phyloP scores from a whole-genome alignment of 257 asterid species.

The Asclepias syriaca region DNA sequence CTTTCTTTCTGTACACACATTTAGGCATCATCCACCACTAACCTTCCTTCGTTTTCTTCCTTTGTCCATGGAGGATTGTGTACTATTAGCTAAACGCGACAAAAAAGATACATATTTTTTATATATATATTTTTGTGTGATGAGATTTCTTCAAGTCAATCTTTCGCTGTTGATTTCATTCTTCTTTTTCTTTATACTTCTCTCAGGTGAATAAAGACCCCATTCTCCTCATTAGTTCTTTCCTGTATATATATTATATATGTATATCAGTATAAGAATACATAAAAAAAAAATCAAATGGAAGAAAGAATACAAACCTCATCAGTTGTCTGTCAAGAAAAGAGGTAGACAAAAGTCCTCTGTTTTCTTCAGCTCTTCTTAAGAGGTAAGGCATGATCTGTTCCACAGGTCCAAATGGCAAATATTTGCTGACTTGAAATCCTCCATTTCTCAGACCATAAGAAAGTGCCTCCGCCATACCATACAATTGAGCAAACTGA shows the following conservation, averaged over 20 bases:
- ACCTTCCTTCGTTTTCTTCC: neutral
- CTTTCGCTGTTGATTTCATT: constrained; percentile 1
- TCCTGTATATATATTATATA: constrained; percentile 31
- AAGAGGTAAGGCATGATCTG: constrained; percentile 82
- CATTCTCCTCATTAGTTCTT: constrained; percentile 52
- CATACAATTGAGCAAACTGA: constrained; percentile 88
- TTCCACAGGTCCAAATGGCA: constrained; percentile 87
- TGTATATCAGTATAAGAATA: neutral
- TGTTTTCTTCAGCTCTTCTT: constrained; percentile 92
- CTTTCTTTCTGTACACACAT: too few relatives aligned
- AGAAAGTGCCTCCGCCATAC: constrained; percentile 78
- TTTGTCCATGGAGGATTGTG: neutral
- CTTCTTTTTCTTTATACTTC: neutral
- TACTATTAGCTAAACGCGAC: too few relatives aligned
- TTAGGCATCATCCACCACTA: neutral
- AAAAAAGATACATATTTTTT: too few relatives aligned
- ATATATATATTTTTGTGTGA: too few relatives aligned
- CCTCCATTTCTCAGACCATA: constrained; percentile 69
- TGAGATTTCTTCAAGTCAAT: neutral
- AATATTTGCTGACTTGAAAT: constrained; percentile 64
- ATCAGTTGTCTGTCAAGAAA: constrained; percentile 51
- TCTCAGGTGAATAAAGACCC: constrained; percentile 12
- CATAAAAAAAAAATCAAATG: neutral
- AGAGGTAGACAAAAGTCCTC: constrained; percentile 62
- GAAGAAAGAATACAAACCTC: constrained; percentile 30